Evolutionary conservation across 257 asterid species (phyloP).

Genomic region (Plantago elongata): DNA sequence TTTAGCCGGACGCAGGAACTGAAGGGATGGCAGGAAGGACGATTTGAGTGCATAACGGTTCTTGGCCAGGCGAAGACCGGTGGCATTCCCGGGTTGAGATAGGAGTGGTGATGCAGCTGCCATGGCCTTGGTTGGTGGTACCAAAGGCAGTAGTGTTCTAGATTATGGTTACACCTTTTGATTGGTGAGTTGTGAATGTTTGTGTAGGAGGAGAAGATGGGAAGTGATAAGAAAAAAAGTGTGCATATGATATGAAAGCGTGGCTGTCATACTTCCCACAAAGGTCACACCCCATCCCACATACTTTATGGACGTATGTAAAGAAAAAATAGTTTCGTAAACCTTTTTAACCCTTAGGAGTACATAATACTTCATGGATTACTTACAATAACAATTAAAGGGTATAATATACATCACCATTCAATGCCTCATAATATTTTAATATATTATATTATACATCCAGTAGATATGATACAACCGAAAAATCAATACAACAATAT

Average conservation of each 20-base stretch:
- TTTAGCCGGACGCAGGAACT: constrained; percentile 38
- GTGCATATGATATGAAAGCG: constrained; percentile 38
- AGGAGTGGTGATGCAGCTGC: constrained; percentile 23
- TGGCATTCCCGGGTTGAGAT: constrained; percentile 31
- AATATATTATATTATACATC: too few relatives aligned
- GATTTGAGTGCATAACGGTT: constrained; percentile 54
- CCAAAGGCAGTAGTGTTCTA: constrained; percentile 48
- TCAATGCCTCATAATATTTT: too few relatives aligned
- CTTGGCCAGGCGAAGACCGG: constrained; percentile 45
- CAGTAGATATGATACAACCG: too few relatives aligned
- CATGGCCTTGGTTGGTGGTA: constrained; percentile 37
- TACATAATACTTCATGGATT: too few relatives aligned
- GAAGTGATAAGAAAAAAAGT: constrained; percentile 31
- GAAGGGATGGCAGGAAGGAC: constrained; percentile 57
- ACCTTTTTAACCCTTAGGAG: too few relatives aligned
- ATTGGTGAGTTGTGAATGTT: constrained; percentile 1
- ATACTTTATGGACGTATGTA: constrained; percentile 9
- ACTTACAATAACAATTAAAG: too few relatives aligned
- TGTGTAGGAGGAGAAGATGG: constrained; percentile 14
- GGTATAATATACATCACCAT: too few relatives aligned
- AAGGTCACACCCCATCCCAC: constrained; percentile 17
- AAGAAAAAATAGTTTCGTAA: too few relatives aligned
- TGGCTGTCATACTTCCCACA: constrained; percentile 66
- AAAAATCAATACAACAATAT: too few relatives aligned
- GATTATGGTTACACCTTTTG: not conserved